phyloP scores from a whole-genome alignment of 768 basidiomycete species.

The Amanita inopinata region DNA sequence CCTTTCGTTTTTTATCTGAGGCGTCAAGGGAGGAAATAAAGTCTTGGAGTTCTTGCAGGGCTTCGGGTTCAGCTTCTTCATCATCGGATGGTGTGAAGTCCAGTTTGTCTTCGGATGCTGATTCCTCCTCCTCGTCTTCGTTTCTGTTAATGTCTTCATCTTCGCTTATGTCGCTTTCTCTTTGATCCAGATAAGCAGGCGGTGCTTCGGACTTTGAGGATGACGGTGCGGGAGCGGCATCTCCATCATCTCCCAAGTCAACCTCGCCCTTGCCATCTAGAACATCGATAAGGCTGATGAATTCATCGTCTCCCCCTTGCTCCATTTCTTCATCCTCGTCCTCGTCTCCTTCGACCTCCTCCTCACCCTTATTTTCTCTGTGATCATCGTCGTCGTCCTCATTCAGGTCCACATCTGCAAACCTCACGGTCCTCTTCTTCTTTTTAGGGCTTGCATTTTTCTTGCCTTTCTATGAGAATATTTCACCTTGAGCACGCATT shows the following conservation, averaged over 20 bases:
- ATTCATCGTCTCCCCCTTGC: constrained; percentile 41
- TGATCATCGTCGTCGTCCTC: constrained; percentile 38
- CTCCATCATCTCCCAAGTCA: constrained; percentile 29
- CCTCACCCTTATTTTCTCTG: constrained; percentile 28
- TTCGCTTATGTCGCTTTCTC: constrained; percentile 25
- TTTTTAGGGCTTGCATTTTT: constrained; percentile 20
- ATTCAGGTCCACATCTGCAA: constrained; percentile 55
- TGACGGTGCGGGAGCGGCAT: constrained; percentile 13
- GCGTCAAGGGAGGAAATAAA: constrained; percentile 66
- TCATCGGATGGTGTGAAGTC: constrained; percentile 40
- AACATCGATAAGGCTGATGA: constrained; percentile 56
- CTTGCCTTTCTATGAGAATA: constrained; percentile 19
- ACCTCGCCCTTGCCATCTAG: constrained; percentile 53
- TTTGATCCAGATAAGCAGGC: constrained; percentile 8
- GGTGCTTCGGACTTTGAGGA: constrained; percentile 2
- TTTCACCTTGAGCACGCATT: constrained; percentile 6
- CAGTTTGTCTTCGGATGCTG: constrained; percentile 34
- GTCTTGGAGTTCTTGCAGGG: constrained; percentile 57
- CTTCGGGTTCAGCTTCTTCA: constrained; percentile 39
- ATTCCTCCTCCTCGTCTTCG: constrained; percentile 26
- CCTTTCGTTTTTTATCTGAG: constrained; percentile 61
- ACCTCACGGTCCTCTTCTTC: constrained; percentile 26
- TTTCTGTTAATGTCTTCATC: constrained; percentile 27
- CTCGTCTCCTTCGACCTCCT: constrained; percentile 25
- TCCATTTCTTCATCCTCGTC: constrained; percentile 38